phyloP scores from a whole-genome alignment of 805 yeast species.

The Pichia thaimueangensis region DNA sequence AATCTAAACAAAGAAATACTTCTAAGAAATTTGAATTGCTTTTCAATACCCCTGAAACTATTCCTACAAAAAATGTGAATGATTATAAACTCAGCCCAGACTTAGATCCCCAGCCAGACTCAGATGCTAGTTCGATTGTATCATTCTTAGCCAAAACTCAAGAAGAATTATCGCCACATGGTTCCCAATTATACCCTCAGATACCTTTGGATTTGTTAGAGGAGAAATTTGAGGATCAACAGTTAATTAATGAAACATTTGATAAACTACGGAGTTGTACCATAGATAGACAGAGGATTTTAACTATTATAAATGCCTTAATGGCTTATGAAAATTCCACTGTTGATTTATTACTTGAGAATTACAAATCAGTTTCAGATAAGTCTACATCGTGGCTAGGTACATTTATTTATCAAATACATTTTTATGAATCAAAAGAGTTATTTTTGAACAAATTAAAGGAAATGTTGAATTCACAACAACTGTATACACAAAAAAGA shows the following conservation, averaged over 20 bases:
- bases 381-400: conserved; percentile 14
- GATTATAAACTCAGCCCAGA: too few relatives aligned
- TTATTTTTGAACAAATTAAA: conserved; percentile 14
- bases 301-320: conserved; percentile 11
- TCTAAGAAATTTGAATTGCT: too few relatives aligned
- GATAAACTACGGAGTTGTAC: not conserved
- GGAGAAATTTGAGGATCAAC: not conserved
- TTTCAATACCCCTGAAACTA: too few relatives aligned
- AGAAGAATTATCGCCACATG: too few relatives aligned
- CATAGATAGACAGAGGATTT: conserved; percentile 20
- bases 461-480: not conserved
- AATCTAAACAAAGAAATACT: too few relatives aligned
- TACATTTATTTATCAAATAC: conserved; percentile 12
- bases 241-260: not conserved
- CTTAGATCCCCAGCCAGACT: too few relatives aligned
- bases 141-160: too few relatives aligned
- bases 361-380: conserved; percentile 4
- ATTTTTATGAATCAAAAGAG: conserved; percentile 23
- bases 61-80: too few relatives aligned
- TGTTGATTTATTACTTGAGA: conserved; percentile 9
- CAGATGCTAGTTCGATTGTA: not conserved
- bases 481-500: not conserved
- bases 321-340: conserved; percentile 2
- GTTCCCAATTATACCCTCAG: too few relatives aligned
- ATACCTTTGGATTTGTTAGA: too few relatives aligned